phyloP scores from a whole-genome alignment of 192 early-diverging fungal species.

The Spizellomyces punctatus region DNA sequence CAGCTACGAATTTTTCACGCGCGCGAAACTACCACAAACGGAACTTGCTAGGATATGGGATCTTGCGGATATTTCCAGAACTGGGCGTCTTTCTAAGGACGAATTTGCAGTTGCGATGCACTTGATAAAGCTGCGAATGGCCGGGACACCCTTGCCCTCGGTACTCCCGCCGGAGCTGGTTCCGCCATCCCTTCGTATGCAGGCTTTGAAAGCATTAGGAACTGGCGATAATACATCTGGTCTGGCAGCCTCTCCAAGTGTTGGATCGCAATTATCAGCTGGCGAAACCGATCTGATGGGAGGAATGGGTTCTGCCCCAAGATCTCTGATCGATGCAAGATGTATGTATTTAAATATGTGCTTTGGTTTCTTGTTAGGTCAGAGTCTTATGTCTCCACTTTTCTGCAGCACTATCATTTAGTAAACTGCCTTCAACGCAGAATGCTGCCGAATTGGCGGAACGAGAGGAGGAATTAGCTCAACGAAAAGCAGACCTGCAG shows the following conservation, averaged over 20 bases:
- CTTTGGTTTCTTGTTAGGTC: background rate
- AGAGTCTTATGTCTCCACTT: background rate
- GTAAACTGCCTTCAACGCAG: slow-evolving; percentile 17
- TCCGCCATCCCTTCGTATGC: slow-evolving; percentile 55
- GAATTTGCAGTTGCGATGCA: slow-evolving; percentile 55
- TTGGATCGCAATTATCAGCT: no score
- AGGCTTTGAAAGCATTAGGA: background rate
- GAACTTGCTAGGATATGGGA: slow-evolving; percentile 79
- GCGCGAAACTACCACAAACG: slow-evolving; percentile 69
- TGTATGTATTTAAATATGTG: no score
- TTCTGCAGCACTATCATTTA: slow-evolving; percentile 11
- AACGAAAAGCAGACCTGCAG: slow-evolving; percentile 64
- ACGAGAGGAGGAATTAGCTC: slow-evolving; percentile 20
- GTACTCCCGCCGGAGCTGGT: slow-evolving; percentile 58
- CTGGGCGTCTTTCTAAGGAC: slow-evolving; percentile 43
- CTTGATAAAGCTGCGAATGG: slow-evolving; percentile 43
- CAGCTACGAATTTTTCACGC: slow-evolving; percentile 76
- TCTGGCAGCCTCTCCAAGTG: no score
- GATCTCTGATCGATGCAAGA: no score
- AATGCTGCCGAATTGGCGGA: slow-evolving; percentile 19
- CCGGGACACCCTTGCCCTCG: slow-evolving; percentile 38
- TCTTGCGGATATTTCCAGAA: slow-evolving; percentile 38
- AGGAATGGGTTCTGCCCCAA: no score
- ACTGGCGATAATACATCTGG: no score
- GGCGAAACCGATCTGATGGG: slow-evolving; percentile 48